Conservation (phyloP, 768 basidiomycete genomes). For the Termitomyces sp. region DNA sequence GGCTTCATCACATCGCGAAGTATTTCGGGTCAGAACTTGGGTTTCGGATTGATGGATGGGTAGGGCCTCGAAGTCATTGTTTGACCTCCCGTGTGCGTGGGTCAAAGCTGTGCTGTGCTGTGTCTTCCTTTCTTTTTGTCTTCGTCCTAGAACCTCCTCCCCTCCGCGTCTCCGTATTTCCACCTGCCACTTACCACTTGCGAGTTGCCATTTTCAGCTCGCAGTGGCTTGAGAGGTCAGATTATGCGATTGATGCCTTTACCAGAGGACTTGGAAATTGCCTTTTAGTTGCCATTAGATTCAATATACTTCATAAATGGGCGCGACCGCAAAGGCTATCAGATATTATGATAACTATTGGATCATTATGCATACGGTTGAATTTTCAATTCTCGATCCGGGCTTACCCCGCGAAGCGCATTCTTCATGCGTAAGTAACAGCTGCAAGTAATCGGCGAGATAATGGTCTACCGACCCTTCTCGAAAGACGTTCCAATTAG, state of each 20-base stretch:
- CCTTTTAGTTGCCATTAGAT: background rate
- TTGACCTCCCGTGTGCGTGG: too few relatives aligned
- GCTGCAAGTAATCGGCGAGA: background rate
- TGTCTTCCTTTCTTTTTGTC: too few relatives aligned
- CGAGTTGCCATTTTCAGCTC: background rate
- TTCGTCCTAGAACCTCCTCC: too few relatives aligned
- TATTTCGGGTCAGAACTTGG: too few relatives aligned
- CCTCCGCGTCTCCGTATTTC: too few relatives aligned
- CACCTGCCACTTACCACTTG: too few relatives aligned
- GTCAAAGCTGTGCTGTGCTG: too few relatives aligned
- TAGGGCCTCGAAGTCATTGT: too few relatives aligned
- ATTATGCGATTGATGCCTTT: background rate
- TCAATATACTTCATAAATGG: too few relatives aligned
- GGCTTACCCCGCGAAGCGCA: background rate
- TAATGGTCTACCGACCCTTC: background rate
- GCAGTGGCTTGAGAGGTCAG: background rate
- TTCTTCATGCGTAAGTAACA: background rate
- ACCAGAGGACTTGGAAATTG: background rate
- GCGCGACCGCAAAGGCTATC: background rate
- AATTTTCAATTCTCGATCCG: background rate
- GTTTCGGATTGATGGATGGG: too few relatives aligned
- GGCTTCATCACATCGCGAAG: too few relatives aligned
- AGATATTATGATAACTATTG: background rate
- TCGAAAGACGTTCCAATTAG: background rate
- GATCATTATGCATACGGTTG: too few relatives aligned